Base-by-base conservation (phyloP, 78 protist species). In the Monosiga brevicollis region DNA sequence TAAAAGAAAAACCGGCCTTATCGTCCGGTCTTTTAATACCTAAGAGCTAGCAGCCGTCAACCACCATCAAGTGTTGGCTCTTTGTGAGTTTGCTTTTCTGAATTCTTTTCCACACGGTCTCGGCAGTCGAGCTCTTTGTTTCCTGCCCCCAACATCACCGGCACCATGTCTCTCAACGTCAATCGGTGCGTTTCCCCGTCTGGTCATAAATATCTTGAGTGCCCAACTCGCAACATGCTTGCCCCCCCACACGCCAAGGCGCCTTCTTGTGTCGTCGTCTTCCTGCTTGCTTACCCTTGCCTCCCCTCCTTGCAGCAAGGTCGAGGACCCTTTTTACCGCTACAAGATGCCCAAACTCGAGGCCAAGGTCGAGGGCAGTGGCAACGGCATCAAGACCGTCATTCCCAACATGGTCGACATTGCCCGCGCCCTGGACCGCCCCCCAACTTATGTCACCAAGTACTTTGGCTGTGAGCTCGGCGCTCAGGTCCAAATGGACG, bases 301-400 rank as follows among this genome's bases (percentile, higher is more conserved):
- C 62, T 49, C 15, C 6, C 62, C 15, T 49, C 62, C 62, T 32
- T 35, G 24, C 62, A 49, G 62, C 29, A 20, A 6, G 6, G 15
- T 49, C 15, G 62, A 79, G 0, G 92, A 87, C 71, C 43, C n/a
- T 76, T 85, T 74, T 72, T 94, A 92, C 81, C 84, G 97, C 39
- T 94, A 94, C 88, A 94, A 91, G 84, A 96, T 96, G 98, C 97
- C 97, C 42, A 43, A 55, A 15, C 85, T 96, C 20, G 77, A 79
- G 23, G 87, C 95, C 36, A 91, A 92, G 86, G 80, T 83, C 6
- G 93, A 91, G 42, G 98, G 98, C 37, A 82, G 87, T 54, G 98
- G 98, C 10, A 95, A 95, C 79, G 98, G 98, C 41, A 95, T 91
- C 84, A 95, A 89, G 87, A 96, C 98, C n/a, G 94, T 94, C 40